Evolutionary conservation across 2,329 filamentous ascomycete species (phyloP), one percentile per base, ranked within the genome.

Genomic region (Cladosporium colombiae): DNA sequence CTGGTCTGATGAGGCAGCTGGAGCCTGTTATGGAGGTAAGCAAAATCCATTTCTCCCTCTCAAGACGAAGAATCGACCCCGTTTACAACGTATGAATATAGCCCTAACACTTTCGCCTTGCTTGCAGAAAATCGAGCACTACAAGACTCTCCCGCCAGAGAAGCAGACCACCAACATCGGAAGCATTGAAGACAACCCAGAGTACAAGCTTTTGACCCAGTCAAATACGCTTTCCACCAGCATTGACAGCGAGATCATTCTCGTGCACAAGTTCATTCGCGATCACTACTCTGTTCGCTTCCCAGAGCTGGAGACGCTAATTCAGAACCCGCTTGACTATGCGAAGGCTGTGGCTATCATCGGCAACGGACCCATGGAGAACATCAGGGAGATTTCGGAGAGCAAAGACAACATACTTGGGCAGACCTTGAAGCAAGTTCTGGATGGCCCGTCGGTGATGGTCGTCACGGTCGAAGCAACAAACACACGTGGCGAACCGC

Each of bases 241-340:
- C 69, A 97, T 98, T 71, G 93, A 97, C 71, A 92, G 91, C 75
- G 94, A 98, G 78, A 91, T 98, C 55, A 91, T 91, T 37, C 86
- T 95, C 8, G 91, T 98, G 25, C 95, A 99, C 83, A 99, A 99
- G 80, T 96, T 92, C 78, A 92, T 97, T 67, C 88, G 94, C 74
- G 95, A 99, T 74, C 92, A 97, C 79, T 99, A 99, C 81, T 97
- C 93, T 11, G 85, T 91, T 21, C 88, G 94, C 67, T 99, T 98
- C 74, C 94, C 95, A 0, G 94, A 97, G 78, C 86, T 99, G 49
- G 95, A 99, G 78, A 87, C 86, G 21, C 86, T 99, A 37, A 90
- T 99, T 67, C 92, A 91, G 65, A 97, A 94, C 73, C 93, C 95
- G 1, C 85, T 98, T 60, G 92, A 97, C 76, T 99, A 97, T 80